These are phyloP conservation scores for Teratosphaeriaceae sp. DNA, from an alignment of 2,329 filamentous ascomycete species.

Conservation along the genomic window DNA sequence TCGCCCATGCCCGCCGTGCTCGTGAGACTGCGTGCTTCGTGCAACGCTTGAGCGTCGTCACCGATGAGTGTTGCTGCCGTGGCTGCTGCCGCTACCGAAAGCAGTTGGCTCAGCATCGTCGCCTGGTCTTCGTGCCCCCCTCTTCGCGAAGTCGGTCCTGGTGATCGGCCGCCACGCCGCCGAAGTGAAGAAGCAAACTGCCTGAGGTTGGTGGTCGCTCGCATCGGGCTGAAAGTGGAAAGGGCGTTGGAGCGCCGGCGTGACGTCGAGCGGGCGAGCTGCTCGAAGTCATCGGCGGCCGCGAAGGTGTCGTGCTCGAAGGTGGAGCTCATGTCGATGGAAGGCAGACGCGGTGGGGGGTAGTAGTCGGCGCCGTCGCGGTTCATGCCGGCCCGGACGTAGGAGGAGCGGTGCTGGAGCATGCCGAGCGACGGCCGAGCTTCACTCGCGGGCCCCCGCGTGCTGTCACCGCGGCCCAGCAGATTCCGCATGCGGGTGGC, in stretches of 20 bases:
- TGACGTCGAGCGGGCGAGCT: conserved; percentile 20
- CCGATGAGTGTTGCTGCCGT: conserved; percentile 60
- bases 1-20: conserved; percentile 30
- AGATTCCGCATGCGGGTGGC: conserved; percentile 15
- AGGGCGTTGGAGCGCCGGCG: conserved; percentile 19
- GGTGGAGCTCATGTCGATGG: conserved; percentile 26
- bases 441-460: conserved; percentile 2
- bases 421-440: conserved; percentile 11
- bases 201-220: conserved; percentile 32
- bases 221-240: conserved; percentile 22
- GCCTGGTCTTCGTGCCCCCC: conserved; percentile 55
- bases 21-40: conserved; percentile 49
- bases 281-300: conserved; percentile 15
- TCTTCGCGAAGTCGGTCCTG: conserved; percentile 29
- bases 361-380: conserved; percentile 19
- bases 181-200: conserved; percentile 42
- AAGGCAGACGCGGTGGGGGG: conserved; percentile 25
- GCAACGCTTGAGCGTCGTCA: conserved; percentile 48
- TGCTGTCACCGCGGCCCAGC: conserved; percentile 12
- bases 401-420: conserved; percentile 21
- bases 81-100: conserved; percentile 57
- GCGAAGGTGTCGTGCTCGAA: conserved; percentile 31
- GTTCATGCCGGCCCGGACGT: conserved; percentile 17
- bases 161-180: conserved; percentile 47
- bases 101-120: conserved; percentile 53